phyloP scores from a whole-genome alignment of 2,329 filamentous ascomycete species.

The Dendrostoma leiphaemia region DNA sequence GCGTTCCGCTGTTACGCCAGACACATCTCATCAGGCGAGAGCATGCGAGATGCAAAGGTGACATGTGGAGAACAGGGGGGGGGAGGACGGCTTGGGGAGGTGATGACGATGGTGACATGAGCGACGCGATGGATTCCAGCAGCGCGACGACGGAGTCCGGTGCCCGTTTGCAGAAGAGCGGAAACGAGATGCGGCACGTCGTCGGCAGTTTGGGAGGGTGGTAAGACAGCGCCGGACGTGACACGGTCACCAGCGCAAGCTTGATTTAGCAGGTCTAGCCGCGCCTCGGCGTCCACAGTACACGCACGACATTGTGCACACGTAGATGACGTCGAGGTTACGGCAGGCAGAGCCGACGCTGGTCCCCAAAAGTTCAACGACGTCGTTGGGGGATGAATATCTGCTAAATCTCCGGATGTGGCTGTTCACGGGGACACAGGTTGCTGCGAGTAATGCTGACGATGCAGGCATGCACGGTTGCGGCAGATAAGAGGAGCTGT shows the following conservation, averaged over 20 bases:
- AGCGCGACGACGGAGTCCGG: neutral
- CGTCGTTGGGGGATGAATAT: too few relatives aligned
- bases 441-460: conserved; percentile 31
- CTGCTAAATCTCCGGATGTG: neutral
- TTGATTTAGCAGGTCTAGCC: conserved; percentile 15
- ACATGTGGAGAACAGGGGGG: too few relatives aligned
- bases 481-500: conserved; percentile 19
- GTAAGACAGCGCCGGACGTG: conserved; percentile 13
- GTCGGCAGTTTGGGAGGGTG: conserved; percentile 11
- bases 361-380: too few relatives aligned
- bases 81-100: neutral
- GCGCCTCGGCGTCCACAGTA: neutral
- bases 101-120: neutral
- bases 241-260: conserved; percentile 4
- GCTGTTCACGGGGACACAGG: conserved; percentile 27
- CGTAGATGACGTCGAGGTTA: neutral
- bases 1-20: conserved; percentile 5
- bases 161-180: neutral
- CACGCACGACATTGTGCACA: neutral
- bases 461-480: conserved; percentile 31
- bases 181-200: conserved; percentile 3
- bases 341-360: neutral
- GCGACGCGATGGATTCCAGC: neutral
- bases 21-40: neutral
- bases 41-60: conserved; percentile 10